phyloP scores from a whole-genome alignment of 768 basidiomycete genomes.

The Macrolepiota dolichaula region DNA sequence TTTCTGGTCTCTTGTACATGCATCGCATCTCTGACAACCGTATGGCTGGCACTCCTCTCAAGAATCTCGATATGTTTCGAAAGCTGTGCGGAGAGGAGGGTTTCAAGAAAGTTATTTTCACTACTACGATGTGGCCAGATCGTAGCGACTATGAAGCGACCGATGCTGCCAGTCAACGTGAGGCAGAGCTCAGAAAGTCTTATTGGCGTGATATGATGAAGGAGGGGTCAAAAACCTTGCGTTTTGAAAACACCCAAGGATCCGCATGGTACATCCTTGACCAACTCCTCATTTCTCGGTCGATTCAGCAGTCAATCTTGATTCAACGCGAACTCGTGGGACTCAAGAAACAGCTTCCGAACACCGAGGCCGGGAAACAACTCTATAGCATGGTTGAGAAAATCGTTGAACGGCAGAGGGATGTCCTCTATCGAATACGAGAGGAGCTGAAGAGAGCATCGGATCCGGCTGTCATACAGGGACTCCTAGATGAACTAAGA shows the following conservation, averaged over 20 bases:
- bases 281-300: background rate
- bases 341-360: constrained; percentile 41
- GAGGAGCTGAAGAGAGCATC: background rate
- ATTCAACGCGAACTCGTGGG: constrained; percentile 53
- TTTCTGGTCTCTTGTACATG: constrained; percentile 2
- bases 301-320: constrained; percentile 33
- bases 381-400: constrained; percentile 20
- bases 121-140: constrained; percentile 13
- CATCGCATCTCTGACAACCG: constrained; percentile 8
- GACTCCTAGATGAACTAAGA: background rate
- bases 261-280: constrained; percentile 4
- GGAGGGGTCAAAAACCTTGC: background rate
- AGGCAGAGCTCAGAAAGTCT: background rate
- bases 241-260: background rate
- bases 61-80: constrained; percentile 2
- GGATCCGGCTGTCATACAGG: background rate
- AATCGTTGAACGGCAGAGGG: background rate
- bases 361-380: constrained; percentile 53
- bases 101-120: constrained; percentile 1
- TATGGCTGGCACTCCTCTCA: background rate
- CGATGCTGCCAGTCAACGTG: background rate
- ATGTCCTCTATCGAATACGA: background rate
- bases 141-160: background rate
- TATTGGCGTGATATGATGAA: constrained; percentile 10
- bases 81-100: constrained; percentile 7